These are phyloP conservation scores for Meyerozyma elateridarum DNA, from an alignment of 1,139 yeast species.

Conservation along the genomic window DNA sequence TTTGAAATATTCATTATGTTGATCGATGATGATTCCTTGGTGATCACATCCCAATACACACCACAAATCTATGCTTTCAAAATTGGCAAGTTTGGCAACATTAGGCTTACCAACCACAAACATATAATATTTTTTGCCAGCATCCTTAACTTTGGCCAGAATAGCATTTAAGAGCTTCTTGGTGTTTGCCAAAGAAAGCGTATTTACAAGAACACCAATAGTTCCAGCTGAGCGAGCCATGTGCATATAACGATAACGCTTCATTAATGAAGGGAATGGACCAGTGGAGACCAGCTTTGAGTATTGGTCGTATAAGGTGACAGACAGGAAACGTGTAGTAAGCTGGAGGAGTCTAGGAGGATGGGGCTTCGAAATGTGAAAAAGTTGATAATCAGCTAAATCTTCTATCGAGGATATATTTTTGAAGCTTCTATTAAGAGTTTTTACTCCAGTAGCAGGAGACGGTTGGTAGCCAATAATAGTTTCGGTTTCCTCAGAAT, in stretches of 20 bases:
- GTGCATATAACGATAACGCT: conserved; percentile 81
- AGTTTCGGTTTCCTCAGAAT: conserved; percentile 21
- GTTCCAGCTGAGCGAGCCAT: conserved; percentile 89
- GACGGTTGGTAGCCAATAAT: conserved; percentile 40
- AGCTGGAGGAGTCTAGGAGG: conserved; percentile 74
- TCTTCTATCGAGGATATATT: conserved; percentile 15
- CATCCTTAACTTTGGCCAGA: conserved; percentile 54
- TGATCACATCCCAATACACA: conserved; percentile 92
- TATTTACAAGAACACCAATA: conserved; percentile 84
- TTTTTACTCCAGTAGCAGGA: conserved; percentile 6
- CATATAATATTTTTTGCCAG: conserved; percentile 87
- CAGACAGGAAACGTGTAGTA: conserved; percentile 60
- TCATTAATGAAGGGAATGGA: conserved; percentile 74
- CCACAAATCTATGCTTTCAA: conserved; percentile 90
- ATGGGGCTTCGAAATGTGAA: conserved; percentile 72
- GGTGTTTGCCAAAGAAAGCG: conserved; percentile 74
- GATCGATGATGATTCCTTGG: conserved; percentile 84
- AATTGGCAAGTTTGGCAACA: conserved; percentile 93
- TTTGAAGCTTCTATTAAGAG: conserved; percentile 24
- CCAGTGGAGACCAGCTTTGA: conserved; percentile 34
- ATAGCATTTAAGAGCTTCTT: conserved; percentile 58
- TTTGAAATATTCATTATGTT: conserved; percentile 72
- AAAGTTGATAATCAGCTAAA: conserved; percentile 43
- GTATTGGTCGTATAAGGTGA: conserved; percentile 45
- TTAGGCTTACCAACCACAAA: conserved; percentile 99